phyloP scores from a whole-genome alignment of 1,284 basidiomycete species.

The Pholiota adiposa region DNA sequence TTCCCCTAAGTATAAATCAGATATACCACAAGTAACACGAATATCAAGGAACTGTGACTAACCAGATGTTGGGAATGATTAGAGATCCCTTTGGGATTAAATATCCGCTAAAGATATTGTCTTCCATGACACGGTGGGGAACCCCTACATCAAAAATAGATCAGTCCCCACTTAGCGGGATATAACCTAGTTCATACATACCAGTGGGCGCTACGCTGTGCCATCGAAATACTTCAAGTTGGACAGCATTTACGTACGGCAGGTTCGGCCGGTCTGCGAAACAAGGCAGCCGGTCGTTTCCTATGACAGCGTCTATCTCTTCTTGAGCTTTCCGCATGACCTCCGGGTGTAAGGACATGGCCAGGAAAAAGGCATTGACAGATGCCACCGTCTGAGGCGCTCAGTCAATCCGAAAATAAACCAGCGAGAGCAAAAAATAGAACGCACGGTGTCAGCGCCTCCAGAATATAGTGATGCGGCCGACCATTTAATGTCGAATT shows the following conservation, averaged over 20 bases:
- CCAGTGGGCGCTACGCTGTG: slow-evolving; percentile 43
- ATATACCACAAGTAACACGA: neutral
- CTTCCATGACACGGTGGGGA: slow-evolving; percentile 46
- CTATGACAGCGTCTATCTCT: slow-evolving; percentile 57
- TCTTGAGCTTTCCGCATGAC: slow-evolving; percentile 49
- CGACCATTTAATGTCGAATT: slow-evolving; percentile 42
- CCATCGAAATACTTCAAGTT: slow-evolving; percentile 37
- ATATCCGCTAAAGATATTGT: slow-evolving; percentile 43
- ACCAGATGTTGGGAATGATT: slow-evolving; percentile 42
- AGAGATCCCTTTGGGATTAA: slow-evolving; percentile 41
- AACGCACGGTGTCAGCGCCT: slow-evolving; percentile 37
- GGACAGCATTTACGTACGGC: slow-evolving; percentile 55
- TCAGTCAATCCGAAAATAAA: neutral
- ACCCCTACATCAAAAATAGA: slow-evolving; percentile 33
- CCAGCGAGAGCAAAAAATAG: neutral
- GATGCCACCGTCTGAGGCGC: slow-evolving; percentile 40
- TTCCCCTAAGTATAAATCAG: slow-evolving; percentile 31
- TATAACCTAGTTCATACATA: slow-evolving; percentile 20
- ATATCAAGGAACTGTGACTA: neutral
- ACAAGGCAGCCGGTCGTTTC: slow-evolving; percentile 51
- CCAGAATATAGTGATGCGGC: slow-evolving; percentile 39
- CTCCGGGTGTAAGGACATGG: slow-evolving; percentile 45
- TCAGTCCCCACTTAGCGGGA: neutral
- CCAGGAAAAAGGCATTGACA: slow-evolving; percentile 44
- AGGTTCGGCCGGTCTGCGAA: slow-evolving; percentile 51